Conservation (phyloP, 768 basidiomycete genomes). For the Boletus sp. region DNA sequence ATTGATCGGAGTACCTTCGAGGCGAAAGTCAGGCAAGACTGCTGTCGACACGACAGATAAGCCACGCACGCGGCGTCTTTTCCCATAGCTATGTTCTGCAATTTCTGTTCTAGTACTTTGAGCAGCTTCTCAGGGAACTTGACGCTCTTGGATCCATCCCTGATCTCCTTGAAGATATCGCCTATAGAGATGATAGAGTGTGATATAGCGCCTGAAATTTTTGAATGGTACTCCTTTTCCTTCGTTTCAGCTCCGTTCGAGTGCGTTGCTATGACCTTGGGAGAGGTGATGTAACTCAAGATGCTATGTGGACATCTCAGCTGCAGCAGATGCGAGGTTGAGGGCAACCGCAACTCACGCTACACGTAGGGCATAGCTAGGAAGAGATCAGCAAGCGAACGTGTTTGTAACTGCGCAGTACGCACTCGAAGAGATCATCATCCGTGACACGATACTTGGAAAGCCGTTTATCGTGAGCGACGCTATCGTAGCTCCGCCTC, state of each 20-base stretch:
- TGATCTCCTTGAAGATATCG: constrained; percentile 76
- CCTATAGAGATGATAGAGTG: constrained; percentile 57
- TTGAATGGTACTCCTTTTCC: constrained; percentile 64
- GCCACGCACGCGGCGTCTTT: constrained; percentile 78
- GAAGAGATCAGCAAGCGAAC: constrained; percentile 10
- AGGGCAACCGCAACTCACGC: constrained; percentile 53
- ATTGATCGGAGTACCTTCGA: constrained; percentile 80
- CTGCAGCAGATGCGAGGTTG: constrained; percentile 1
- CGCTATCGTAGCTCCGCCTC: constrained; percentile 71
- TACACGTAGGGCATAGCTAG: constrained; percentile 77
- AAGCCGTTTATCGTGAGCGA: constrained; percentile 65
- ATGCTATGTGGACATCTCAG: constrained; percentile 43
- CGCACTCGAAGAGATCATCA: constrained; percentile 84
- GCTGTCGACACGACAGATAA: not conserved
- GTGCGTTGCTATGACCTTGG: constrained; percentile 42
- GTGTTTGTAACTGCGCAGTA: constrained; percentile 13
- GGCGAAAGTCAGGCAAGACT: constrained; percentile 2
- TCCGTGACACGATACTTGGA: constrained; percentile 78
- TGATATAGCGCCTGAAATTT: constrained; percentile 61
- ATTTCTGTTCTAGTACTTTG: constrained; percentile 83
- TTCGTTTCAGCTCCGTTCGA: constrained; percentile 39
- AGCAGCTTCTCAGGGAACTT: constrained; percentile 93
- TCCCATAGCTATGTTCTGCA: constrained; percentile 93
- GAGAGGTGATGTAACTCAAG: constrained; percentile 66
- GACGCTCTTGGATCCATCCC: constrained; percentile 78